A percentile compares a stretch with the other conserved stretches of the same genome.
Conservation (phyloP, 2,329 filamentous ascomycete genomes). For the Penicillium sp. region DNA sequence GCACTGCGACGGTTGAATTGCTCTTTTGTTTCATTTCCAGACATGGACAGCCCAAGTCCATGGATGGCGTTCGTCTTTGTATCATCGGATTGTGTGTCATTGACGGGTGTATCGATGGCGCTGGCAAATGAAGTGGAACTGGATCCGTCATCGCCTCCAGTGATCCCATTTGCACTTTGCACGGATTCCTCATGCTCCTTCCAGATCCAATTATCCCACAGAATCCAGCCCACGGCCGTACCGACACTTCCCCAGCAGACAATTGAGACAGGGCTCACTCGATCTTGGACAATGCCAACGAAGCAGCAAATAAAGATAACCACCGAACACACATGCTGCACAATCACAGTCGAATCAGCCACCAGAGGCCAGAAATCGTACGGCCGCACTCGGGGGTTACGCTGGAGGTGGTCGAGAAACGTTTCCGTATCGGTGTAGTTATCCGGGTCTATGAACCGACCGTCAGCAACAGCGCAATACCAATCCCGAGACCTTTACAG, state of each 20-base stretch:
- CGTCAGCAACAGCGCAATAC: conserved; percentile 1
- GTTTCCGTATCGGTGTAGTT: conserved; percentile 98
- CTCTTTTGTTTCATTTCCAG: conserved; percentile 35
- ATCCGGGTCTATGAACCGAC: conserved; percentile 68
- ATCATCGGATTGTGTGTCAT: conserved; percentile 26
- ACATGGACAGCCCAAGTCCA: conserved; percentile 45
- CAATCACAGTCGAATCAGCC: conserved; percentile 90
- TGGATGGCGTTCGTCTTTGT: conserved; percentile 35
- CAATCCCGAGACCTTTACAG: background rate
- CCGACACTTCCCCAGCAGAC: conserved; percentile 79
- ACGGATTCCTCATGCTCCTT: conserved; percentile 57
- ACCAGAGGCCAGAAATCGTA: conserved; percentile 99
- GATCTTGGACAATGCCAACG: conserved; percentile 79
- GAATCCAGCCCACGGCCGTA: conserved; percentile 81
- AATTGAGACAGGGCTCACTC: conserved; percentile 85
- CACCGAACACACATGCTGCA: conserved; percentile 94
- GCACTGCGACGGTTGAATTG: conserved; percentile 30
- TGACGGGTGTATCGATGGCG: conserved; percentile 30
- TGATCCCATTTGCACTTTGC: conserved; percentile 26
- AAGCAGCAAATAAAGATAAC: conserved; percentile 95
- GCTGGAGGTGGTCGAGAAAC: conserved; percentile 91
- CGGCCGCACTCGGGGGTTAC: conserved; percentile 86
- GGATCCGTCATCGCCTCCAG: conserved; percentile 40
- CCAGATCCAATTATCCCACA: conserved; percentile 90
- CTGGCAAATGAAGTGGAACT: conserved; percentile 41